phyloP scores from a whole-genome alignment of 2,329 filamentous ascomycete genomes.

The Verticillium nubilum region DNA sequence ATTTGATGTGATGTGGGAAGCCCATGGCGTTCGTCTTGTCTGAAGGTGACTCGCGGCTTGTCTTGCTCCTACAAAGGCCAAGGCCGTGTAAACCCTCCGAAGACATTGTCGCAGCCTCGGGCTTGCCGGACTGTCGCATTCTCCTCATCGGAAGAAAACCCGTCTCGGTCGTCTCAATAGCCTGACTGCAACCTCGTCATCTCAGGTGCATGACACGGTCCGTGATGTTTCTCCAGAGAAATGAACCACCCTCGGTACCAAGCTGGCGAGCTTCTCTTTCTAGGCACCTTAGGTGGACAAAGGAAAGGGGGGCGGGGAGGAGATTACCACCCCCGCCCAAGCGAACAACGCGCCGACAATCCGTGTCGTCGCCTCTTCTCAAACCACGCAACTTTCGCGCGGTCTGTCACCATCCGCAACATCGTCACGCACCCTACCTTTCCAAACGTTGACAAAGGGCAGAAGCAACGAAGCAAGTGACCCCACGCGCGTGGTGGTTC shows the following conservation, averaged over 20 bases:
- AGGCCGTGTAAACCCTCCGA: neutral
- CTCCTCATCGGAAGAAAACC: neutral
- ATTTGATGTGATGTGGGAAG: neutral
- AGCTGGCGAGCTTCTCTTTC: neutral
- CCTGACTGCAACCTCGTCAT: slow-evolving; percentile 3
- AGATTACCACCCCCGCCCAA: neutral
- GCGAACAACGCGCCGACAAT: neutral
- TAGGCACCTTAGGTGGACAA: neutral
- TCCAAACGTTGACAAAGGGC: too few species aligned
- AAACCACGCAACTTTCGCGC: too few species aligned
- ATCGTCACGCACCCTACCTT: too few species aligned
- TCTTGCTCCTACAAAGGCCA: neutral
- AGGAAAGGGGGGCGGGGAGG: neutral
- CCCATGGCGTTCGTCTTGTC: neutral
- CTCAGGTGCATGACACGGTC: slow-evolving; percentile 1
- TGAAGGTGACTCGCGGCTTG: slow-evolving; percentile 1
- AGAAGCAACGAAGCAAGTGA: too few species aligned
- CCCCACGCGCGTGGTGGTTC: too few species aligned
- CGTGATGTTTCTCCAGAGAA: neutral
- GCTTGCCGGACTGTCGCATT: neutral
- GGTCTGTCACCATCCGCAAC: too few species aligned
- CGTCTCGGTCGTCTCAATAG: neutral
- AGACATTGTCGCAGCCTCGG: neutral
- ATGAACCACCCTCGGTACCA: neutral
- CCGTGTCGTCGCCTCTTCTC: neutral